A percentile compares a stretch with the other conserved stretches of the same genome.
Evolutionary conservation across 2,329 filamentous ascomycete species (phyloP).

Genomic region (Arthroderma sp.): DNA sequence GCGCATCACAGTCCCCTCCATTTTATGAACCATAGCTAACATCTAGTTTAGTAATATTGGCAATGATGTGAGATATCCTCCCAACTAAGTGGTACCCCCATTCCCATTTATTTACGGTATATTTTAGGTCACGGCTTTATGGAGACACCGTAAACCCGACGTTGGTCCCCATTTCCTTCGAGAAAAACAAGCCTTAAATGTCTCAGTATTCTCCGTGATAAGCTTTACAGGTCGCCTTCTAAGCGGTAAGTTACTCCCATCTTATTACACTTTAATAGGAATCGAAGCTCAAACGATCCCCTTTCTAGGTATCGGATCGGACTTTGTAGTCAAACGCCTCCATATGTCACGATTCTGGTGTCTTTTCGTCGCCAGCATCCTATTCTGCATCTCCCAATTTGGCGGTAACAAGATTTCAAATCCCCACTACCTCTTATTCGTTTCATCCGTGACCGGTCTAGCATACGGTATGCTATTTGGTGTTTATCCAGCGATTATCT

Average conservation of each 20-base stretch:
- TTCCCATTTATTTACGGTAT: slow-evolving; percentile 9
- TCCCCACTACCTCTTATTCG: slow-evolving; percentile 61
- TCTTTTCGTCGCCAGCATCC: slow-evolving; percentile 59
- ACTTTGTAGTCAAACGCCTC: slow-evolving; percentile 72
- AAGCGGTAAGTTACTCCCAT: slow-evolving; percentile 45
- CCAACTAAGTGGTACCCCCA: neutral
- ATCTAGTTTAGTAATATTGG: slow-evolving; percentile 65
- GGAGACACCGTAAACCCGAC: slow-evolving; percentile 69
- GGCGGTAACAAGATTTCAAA: slow-evolving; percentile 63
- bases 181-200: slow-evolving; percentile 75
- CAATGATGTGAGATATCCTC: slow-evolving; percentile 49
- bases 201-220: slow-evolving; percentile 81
- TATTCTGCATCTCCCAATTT: slow-evolving; percentile 72
- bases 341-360: slow-evolving; percentile 84
- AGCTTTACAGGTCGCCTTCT: slow-evolving; percentile 72
- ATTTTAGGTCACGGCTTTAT: slow-evolving; percentile 57
- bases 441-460: slow-evolving; percentile 74
- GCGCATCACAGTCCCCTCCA: neutral
- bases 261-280: neutral
- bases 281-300: slow-evolving; percentile 8
- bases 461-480: slow-evolving; percentile 92
- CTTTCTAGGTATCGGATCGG: slow-evolving; percentile 65
- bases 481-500: slow-evolving; percentile 78
- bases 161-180: slow-evolving; percentile 64
- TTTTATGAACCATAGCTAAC: slow-evolving; percentile 21